Evolutionary conservation across 2,329 filamentous ascomycete genomes (phyloP), one percentile per base, ranked within the genome.

Genomic region (Neofusicoccum parvum): DNA sequence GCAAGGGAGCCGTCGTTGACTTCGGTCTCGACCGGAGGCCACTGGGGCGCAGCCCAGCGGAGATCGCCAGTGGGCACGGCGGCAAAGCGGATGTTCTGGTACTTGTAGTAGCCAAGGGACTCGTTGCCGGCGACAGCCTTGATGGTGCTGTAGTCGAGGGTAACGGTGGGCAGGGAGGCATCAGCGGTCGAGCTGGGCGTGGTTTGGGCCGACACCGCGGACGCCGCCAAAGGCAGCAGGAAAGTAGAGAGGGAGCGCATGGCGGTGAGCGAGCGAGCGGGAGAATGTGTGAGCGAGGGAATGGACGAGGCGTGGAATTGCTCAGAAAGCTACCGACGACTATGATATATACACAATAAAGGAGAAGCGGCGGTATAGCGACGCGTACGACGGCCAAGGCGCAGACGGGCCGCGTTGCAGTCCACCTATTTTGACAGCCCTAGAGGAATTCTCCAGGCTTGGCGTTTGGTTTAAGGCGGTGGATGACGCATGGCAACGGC

Each of bases 1-100:
- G 75, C 76, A 36, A 77, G 65, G 50, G 67, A 66, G n/a, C 76
- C 76, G 50, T 70, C 69, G 66, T 78, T 79, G 65, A 76, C 51
- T 7, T 64, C 67, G 1, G 70, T 74, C 66, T 79, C 76, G 32
- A 72, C 69, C 5, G 72, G 68, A n/a, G 78, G 79, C 41, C 78
- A 72, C 2, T 73, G 76, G 12, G 80, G 80, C 65, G 79, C 80
- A 4, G 70, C 69, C 78, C 78, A 82, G 43, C 80, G 75, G 6
- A 80, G 72, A 14, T 77, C 71, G 17, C 79, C 80, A 3, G 77
- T 71, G 0, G 80, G 80, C 10, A 80, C 78, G 11, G 80, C 79
- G 3, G 79, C 80, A 68, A 79, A 82, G 1, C 79, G 78, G 60
- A 82, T 79, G 66, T 81, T 81, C 64, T 76, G 76, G 69, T 81